phyloP scores from a whole-genome alignment of 495 filamentous ascomycete species.

The Talaromyces trachyspermus region DNA sequence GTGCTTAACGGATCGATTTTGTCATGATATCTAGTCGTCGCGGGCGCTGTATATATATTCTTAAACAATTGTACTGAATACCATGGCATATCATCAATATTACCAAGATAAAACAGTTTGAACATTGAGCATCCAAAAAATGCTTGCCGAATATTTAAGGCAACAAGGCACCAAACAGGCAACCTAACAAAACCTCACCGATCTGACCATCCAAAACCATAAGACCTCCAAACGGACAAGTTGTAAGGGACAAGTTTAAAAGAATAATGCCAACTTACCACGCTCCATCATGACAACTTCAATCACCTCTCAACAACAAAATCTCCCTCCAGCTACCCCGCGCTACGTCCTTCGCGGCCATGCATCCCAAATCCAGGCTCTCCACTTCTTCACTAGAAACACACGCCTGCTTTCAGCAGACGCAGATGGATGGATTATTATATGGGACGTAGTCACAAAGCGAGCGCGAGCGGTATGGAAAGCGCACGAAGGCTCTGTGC shows the following conservation, averaged over 20 bases:
- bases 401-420: conserved; percentile 78
- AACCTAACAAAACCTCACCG: neutral
- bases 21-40: too few relatives aligned
- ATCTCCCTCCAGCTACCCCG: conserved; percentile 58
- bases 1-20: too few relatives aligned
- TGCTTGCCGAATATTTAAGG: too few relatives aligned
- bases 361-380: conserved; percentile 67
- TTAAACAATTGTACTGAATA: too few relatives aligned
- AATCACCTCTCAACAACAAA: neutral
- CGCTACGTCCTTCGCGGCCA: conserved; percentile 86
- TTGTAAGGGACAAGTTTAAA: neutral
- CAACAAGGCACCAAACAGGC: conserved; percentile 1
- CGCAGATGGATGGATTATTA: conserved; percentile 78
- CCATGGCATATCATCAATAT: too few relatives aligned
- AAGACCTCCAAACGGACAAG: neutral
- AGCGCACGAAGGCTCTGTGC: conserved; percentile 70
- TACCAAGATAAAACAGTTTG: too few relatives aligned
- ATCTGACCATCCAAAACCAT: neutral
- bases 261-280: neutral
- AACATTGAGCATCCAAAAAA: too few relatives aligned
- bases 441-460: conserved; percentile 80
- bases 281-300: conserved; percentile 1
- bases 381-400: conserved; percentile 66
- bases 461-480: conserved; percentile 81
- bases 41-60: too few relatives aligned